Conservation (phyloP, 495 filamentous ascomycete species). For the Annulohypoxylon moriforme region DNA sequence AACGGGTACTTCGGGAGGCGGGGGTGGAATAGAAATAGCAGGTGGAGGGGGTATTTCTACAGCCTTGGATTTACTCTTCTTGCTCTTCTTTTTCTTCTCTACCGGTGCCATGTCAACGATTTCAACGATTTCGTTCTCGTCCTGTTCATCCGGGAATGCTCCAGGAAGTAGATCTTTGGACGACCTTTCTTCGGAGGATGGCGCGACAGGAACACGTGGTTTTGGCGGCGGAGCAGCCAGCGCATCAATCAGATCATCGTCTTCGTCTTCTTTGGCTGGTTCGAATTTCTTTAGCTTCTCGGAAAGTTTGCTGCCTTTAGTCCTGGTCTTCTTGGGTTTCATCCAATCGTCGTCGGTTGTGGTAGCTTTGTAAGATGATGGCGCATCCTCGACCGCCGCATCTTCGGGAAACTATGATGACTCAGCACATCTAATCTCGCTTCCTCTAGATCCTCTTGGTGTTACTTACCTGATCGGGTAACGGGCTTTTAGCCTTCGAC, state of each 20-base stretch:
- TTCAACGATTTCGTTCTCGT: slow-evolving; percentile 60
- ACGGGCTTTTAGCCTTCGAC: slow-evolving; percentile 51
- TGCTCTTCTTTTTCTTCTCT: slow-evolving; percentile 59
- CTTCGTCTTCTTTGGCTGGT: slow-evolving; percentile 50
- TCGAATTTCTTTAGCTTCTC: slow-evolving; percentile 66
- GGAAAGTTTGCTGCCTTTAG: slow-evolving; percentile 61
- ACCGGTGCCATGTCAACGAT: slow-evolving; percentile 59
- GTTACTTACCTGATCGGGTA: slow-evolving; percentile 43
- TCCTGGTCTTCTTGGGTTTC: slow-evolving; percentile 54
- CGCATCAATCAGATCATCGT: slow-evolving; percentile 44
- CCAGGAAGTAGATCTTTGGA: slow-evolving; percentile 60
- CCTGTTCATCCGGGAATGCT: slow-evolving; percentile 55
- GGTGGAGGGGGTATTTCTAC: slow-evolving; percentile 41
- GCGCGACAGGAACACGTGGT: slow-evolving; percentile 49
- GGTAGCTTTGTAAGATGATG: slow-evolving; percentile 47
- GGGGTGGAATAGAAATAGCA: slow-evolving; percentile 45
- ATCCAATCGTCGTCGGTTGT: slow-evolving; percentile 44
- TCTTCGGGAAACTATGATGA: slow-evolving; percentile 56
- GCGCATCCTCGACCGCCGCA: slow-evolving; percentile 46
- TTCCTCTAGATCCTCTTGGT: slow-evolving; percentile 29
- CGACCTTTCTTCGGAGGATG: slow-evolving; percentile 57
- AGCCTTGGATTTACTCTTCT: slow-evolving; percentile 52
- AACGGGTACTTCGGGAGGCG: slow-evolving; percentile 50
- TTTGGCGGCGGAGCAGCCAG: slow-evolving; percentile 49
- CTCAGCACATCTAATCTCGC: slow-evolving; percentile 55